Evolutionary conservation across 225 moss, liverwort and hornwort species (phyloP).

Genomic region (Asterella californica): DNA sequence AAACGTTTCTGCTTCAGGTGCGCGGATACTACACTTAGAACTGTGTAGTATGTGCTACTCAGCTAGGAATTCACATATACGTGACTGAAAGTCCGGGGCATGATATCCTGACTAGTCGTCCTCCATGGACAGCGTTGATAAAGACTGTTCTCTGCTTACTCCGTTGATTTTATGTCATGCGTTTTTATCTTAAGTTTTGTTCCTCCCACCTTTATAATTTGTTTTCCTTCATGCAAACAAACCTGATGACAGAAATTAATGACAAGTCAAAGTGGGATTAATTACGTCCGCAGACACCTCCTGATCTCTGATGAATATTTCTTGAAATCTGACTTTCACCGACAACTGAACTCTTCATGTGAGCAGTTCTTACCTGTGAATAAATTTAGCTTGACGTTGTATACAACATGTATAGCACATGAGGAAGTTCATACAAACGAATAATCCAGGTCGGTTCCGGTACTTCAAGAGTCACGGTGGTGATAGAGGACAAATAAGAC

Average conservation of each 20-base stretch:
- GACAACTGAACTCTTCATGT: not conserved
- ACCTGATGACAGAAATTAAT: too few relatives aligned
- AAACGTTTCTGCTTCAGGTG: not conserved
- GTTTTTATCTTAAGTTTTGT: too few relatives aligned
- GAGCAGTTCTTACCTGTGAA: not conserved
- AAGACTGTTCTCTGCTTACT: not conserved
- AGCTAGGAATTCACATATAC: not conserved
- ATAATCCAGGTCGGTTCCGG: not conserved
- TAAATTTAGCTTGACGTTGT: not conserved
- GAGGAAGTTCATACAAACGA: not conserved
- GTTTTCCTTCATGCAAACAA: not conserved
- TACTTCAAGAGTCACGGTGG: not conserved
- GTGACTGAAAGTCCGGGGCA: too few relatives aligned
- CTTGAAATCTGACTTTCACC: too few relatives aligned
- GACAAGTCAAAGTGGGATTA: too few relatives aligned
- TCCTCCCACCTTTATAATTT: not conserved
- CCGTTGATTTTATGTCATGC: not conserved
- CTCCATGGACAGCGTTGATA: not conserved
- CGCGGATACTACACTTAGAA: not conserved
- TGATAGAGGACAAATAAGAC: not conserved
- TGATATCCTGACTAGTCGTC: too few relatives aligned
- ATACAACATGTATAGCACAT: not conserved
- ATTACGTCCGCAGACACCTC: not conserved
- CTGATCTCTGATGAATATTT: too few relatives aligned
- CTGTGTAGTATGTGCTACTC: not conserved